These are phyloP conservation scores for Liriodendron chinense DNA, from an alignment of 164 flowering plant species.

Conservation along the genomic window DNA sequence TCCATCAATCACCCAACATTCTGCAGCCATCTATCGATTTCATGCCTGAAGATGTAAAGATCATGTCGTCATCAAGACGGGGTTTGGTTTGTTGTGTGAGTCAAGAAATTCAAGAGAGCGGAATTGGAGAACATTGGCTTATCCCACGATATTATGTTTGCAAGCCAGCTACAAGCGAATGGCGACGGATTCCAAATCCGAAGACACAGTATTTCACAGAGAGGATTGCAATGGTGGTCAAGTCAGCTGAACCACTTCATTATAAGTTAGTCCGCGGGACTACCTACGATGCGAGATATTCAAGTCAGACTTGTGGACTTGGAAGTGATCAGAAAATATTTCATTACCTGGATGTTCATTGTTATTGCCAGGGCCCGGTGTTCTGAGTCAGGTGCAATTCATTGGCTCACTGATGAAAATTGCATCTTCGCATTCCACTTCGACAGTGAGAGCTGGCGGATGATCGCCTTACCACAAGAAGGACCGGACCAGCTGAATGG, in stretches of 20 bases:
- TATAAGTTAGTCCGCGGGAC: not conserved
- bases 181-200: slow-evolving; percentile 1
- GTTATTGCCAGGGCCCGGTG: not conserved
- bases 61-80: not conserved
- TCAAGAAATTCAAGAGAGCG: not conserved
- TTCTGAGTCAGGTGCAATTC: not conserved
- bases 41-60: not conserved
- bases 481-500: not conserved
- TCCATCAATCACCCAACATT: not conserved
- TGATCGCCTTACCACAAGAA: not conserved
- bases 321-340: not conserved
- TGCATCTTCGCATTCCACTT: not conserved
- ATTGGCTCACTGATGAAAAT: not conserved
- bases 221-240: not conserved
- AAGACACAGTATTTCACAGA: not conserved
- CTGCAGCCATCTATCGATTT: not conserved
- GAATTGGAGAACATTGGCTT: not conserved
- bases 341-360: not conserved
- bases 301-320: not conserved
- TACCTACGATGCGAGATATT: not conserved
- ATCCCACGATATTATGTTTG: not conserved
- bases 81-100: not conserved
- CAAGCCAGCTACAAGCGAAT: slow-evolving; percentile 1
- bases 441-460: not conserved
- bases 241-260: not conserved